Base-by-base conservation (phyloP, 768 basidiomycete genomes). In the Mycena amicta region DNA sequence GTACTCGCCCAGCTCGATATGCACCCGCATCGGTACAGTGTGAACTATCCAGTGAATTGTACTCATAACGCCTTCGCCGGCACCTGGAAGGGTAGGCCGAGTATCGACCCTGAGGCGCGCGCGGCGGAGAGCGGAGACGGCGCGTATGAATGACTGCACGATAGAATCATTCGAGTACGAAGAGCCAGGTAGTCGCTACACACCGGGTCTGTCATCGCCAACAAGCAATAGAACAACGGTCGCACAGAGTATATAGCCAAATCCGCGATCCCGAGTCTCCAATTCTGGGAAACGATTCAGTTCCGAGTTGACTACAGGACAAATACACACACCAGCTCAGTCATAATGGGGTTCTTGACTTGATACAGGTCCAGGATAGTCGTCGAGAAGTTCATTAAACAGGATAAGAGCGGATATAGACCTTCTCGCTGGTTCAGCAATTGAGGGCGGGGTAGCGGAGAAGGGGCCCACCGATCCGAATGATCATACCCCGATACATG, bases 191-290 rank as follows among this genome's bases (percentile, higher is more conserved):
- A 28, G 0, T 8, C 33, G 18, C 33, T 18, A 39, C 2, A 23
- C 27, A 58, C 57, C 3, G 51, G 51, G 37, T 58, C 57, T 12
- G 57, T 58, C 6, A 45, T 51, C 18, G 57, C 57, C 15, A 58
- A 45, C 11, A 52, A 18, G 29, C 25, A 40, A 33, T 58, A 58
- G 23, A 53, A 29, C 25, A 58, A 5, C 27, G 57, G 57, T 22
- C 57, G 50, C 15, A 52, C 18, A 41, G 25, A 11, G 13, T 58
- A 58, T 6, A 49, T 25, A 20, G 50, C 41, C 31, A 58, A 28
- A 45, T 52, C 56, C 45, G 30, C 6, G 30, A 53, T 28, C 2
- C 30, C 22, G 20, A 58, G 25, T 41, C 56, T 29, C 57, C 57
- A 53, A 23, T 53, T 58, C 56, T 57, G 28, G 2, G 16, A 31